Percentiles rank a stretch among this genome's conserved stretches.
Evolutionary conservation across 805 yeast genomes (phyloP).

Genomic region (Candida ponderosae): DNA sequence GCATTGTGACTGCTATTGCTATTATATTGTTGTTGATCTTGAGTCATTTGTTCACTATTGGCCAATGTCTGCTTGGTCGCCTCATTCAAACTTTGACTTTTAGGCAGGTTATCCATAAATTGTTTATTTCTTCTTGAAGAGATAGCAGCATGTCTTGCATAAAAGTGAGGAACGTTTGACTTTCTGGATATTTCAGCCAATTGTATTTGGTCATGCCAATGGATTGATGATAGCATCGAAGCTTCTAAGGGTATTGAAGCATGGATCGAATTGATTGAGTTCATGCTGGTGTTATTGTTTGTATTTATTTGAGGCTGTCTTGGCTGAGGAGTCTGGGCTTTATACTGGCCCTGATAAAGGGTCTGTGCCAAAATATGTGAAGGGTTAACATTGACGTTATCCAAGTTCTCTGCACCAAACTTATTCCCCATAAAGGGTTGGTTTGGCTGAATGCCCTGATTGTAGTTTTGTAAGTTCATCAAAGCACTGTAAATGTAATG

Average conservation of each 20-base stretch:
- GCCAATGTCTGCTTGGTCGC: constrained; percentile 28
- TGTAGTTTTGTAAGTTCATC: not conserved
- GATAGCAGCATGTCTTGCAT: constrained; percentile 78
- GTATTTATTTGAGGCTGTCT: constrained; percentile 8
- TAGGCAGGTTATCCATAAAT: constrained; percentile 13
- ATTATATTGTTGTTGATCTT: constrained; percentile 19
- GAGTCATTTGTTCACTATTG: constrained; percentile 15
- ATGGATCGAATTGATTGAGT: constrained; percentile 12
- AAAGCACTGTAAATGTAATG: too few species aligned
- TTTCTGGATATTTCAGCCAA: constrained; percentile 64
- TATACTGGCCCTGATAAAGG: constrained; percentile 31
- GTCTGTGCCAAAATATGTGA: constrained; percentile 32
- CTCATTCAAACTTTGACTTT: constrained; percentile 27
- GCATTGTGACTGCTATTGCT: constrained; percentile 10
- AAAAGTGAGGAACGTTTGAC: constrained; percentile 65
- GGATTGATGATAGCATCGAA: constrained; percentile 28
- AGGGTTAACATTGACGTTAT: constrained; percentile 18
- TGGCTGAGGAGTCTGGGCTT: constrained; percentile 24
- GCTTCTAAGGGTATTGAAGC: constrained; percentile 26
- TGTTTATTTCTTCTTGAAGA: constrained; percentile 36
- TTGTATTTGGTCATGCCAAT: constrained; percentile 78
- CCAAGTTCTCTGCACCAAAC: not conserved
- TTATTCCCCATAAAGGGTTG: not conserved
- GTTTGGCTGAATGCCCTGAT: not conserved
- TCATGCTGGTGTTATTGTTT: constrained; percentile 7